Conservation (phyloP, 2,329 filamentous ascomycete genomes). For the Bipolaris zeicola region DNA sequence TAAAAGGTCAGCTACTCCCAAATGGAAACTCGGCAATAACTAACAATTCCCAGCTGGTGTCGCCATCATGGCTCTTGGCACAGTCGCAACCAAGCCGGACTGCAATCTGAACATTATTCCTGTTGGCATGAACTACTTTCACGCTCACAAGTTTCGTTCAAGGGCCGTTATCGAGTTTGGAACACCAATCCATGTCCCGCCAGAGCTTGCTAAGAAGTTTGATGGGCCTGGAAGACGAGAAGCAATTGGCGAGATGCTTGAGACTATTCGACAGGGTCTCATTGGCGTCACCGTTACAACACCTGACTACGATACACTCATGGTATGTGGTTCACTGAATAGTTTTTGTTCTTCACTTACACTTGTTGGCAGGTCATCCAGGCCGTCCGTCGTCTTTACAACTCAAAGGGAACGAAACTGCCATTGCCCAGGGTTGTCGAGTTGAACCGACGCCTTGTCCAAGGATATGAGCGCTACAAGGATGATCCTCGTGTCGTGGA, state of each 20-base stretch:
- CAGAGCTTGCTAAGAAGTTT: conserved; percentile 83
- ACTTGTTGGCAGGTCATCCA: conserved; percentile 70
- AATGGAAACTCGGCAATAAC: background rate
- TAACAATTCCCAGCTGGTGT: conserved; percentile 70
- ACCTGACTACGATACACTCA: conserved; percentile 93
- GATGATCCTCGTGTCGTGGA: conserved; percentile 82
- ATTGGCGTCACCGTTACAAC: conserved; percentile 88
- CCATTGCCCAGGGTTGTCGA: conserved; percentile 92
- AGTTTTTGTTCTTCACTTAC: conserved; percentile 34
- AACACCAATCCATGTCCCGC: conserved; percentile 81
- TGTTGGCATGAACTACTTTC: conserved; percentile 99
- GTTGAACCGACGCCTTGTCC: conserved; percentile 86
- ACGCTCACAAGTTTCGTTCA: conserved; percentile 97
- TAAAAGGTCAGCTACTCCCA: conserved; percentile 61
- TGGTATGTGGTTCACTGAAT: conserved; percentile 58
- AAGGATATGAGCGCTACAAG: conserved; percentile 92
- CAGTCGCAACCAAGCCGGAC: conserved; percentile 81
- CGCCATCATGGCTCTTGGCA: conserved; percentile 95
- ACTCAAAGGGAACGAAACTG: conserved; percentile 90
- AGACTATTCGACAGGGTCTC: conserved; percentile 83
- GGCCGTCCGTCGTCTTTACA: conserved; percentile 90
- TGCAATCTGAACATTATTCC: conserved; percentile 94
- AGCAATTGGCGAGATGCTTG: conserved; percentile 82
- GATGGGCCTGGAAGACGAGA: conserved; percentile 73
- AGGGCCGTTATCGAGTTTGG: conserved; percentile 96